Evolutionary conservation across 331 rosid species (phyloP).

Genomic region (Pyrus hybrid): DNA sequence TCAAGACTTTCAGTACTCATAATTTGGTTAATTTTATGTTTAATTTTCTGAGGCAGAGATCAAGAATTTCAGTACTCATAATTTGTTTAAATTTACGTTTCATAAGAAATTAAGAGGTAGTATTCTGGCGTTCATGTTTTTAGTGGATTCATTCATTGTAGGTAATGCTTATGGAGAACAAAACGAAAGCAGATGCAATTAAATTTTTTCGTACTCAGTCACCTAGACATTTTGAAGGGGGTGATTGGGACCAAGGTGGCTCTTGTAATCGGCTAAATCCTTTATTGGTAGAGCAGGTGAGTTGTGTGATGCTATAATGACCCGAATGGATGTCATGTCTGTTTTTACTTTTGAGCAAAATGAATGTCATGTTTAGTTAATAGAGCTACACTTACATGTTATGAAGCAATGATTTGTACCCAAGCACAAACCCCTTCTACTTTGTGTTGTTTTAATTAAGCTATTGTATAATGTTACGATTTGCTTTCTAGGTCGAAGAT

Average conservation of each 20-base stretch:
- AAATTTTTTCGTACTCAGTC: constrained; percentile 82
- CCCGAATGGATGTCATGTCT: neutral
- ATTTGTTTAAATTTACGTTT: neutral
- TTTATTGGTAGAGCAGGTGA: constrained; percentile 51
- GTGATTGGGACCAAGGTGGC: constrained; percentile 94
- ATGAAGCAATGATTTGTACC: neutral
- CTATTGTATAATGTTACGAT: neutral
- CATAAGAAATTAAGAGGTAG: neutral
- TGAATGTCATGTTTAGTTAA: too few species aligned
- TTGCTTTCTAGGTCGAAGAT: constrained; percentile 63
- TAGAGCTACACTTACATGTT: neutral
- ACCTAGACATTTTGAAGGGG: constrained; percentile 93
- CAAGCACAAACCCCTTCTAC: neutral
- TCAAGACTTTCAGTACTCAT: too few species aligned
- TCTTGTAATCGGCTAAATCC: constrained; percentile 61
- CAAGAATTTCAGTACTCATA: too few species aligned
- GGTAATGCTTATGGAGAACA: constrained; percentile 46
- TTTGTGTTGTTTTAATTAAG: neutral
- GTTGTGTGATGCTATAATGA: neutral
- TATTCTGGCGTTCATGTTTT: neutral
- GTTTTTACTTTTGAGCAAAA: too few species aligned
- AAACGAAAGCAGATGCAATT: constrained; percentile 30
- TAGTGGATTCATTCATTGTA: constrained; percentile 10
- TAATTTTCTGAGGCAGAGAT: too few species aligned
- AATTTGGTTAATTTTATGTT: too few species aligned